Conservation (phyloP, 1,284 basidiomycete species). For the Ganoderma meredithae region DNA sequence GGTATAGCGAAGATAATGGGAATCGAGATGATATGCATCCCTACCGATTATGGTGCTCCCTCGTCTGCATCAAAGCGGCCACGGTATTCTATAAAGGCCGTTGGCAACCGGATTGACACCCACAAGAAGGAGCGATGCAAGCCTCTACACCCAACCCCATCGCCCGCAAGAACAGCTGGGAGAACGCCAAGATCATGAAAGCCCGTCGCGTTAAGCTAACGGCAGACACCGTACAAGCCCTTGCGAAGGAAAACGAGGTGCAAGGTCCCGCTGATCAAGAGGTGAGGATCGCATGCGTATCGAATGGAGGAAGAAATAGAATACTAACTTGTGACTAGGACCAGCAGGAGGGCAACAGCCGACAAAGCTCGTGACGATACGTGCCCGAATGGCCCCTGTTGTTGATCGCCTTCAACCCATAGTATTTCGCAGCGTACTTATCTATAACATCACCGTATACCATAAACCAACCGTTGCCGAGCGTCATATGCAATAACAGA, state of each 20-base stretch:
- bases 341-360: neutral
- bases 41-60: neutral
- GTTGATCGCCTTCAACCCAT: neutral
- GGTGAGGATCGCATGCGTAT: neutral
- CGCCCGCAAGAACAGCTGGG: slow-evolving; percentile 18
- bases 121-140: neutral
- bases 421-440: neutral
- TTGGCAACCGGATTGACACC: neutral
- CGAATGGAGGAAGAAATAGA: neutral
- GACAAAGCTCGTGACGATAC: neutral
- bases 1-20: neutral
- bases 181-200: slow-evolving; percentile 13
- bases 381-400: neutral
- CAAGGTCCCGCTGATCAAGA: neutral
- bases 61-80: neutral
- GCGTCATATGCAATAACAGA: neutral
- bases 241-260: neutral
- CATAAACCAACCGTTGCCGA: neutral
- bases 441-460: neutral
- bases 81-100: neutral
- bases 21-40: neutral
- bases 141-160: slow-evolving; percentile 6
- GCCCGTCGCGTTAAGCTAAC: slow-evolving; percentile 11
- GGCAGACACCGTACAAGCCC: neutral
- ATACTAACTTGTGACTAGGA: neutral